phyloP scores from a whole-genome alignment of 2,329 filamentous ascomycete species.

The Aspergillus terreus region DNA sequence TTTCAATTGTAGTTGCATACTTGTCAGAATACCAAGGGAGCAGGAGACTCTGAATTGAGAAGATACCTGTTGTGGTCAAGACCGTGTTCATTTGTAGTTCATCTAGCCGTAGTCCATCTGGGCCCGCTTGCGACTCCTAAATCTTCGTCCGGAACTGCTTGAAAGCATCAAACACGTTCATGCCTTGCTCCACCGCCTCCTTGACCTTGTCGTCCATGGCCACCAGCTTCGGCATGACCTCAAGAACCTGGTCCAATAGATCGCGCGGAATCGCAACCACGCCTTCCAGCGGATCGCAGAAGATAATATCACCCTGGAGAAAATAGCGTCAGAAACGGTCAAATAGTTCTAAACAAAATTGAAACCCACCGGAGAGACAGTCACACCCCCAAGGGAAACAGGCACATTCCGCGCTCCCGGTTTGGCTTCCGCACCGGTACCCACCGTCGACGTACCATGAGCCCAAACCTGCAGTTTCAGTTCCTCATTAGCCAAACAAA shows the following conservation, averaged over 20 bases:
- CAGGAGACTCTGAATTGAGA: conserved; percentile 3
- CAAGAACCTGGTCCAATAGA: conserved; percentile 58
- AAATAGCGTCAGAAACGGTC: not conserved
- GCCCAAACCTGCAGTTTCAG: conserved; percentile 39
- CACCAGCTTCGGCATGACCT: conserved; percentile 53
- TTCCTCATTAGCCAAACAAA: too few relatives aligned
- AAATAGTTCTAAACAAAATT: not conserved
- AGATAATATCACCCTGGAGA: conserved; percentile 60
- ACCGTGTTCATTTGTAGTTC: not conserved
- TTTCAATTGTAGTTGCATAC: conserved; percentile 9
- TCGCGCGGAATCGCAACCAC: conserved; percentile 64
- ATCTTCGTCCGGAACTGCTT: conserved; percentile 47
- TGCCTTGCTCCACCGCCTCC: conserved; percentile 60
- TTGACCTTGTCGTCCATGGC: conserved; percentile 60
- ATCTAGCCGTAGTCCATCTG: not conserved
- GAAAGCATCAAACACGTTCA: conserved; percentile 64
- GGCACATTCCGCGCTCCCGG: conserved; percentile 39
- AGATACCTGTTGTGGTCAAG: not conserved
- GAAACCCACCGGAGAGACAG: conserved; percentile 35
- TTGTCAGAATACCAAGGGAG: conserved; percentile 5
- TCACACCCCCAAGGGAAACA: conserved; percentile 39
- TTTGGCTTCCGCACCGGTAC: conserved; percentile 43
- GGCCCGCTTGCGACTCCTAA: not conserved
- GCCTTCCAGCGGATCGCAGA: conserved; percentile 67
- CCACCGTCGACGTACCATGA: conserved; percentile 41